Conservation (phyloP, 345 rosid species). For the Gynandropsis gynandra region DNA sequence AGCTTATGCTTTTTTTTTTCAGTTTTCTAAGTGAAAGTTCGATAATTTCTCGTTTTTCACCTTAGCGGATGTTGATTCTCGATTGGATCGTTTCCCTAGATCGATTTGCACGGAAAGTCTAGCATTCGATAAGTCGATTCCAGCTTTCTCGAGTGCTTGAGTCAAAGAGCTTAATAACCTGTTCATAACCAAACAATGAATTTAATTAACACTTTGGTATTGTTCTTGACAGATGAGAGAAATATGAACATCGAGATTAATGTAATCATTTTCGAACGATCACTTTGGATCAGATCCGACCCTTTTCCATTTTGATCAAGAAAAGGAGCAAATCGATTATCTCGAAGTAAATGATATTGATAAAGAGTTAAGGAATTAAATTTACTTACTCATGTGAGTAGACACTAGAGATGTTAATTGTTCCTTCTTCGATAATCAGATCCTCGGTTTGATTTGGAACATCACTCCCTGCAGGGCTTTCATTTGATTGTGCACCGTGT, state of each 20-base stretch:
- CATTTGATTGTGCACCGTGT: slow-evolving; percentile 51
- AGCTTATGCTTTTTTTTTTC: too few species aligned
- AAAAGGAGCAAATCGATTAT: too few species aligned
- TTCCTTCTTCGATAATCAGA: slow-evolving; percentile 80
- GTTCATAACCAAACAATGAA: slow-evolving; percentile 7
- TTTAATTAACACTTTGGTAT: too few species aligned
- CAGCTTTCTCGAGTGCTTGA: slow-evolving; percentile 69
- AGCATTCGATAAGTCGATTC: slow-evolving; percentile 86
- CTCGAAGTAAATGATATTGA: neutral
- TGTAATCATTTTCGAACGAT: too few species aligned
- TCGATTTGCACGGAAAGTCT: slow-evolving; percentile 80
- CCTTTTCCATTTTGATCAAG: too few species aligned
- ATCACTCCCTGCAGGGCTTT: slow-evolving; percentile 44
- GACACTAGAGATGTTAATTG: slow-evolving; percentile 75
- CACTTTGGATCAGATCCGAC: too few species aligned
- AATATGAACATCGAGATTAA: too few species aligned
- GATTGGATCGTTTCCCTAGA: slow-evolving; percentile 63
- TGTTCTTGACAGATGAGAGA: too few species aligned
- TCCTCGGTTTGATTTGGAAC: slow-evolving; percentile 46
- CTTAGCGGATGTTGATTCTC: slow-evolving; percentile 34
- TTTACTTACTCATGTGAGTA: slow-evolving; percentile 39
- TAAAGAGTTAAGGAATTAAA: neutral
- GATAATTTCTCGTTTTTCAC: slow-evolving; percentile 27
- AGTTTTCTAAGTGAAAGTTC: too few species aligned
- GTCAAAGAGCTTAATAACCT: slow-evolving; percentile 78